Percentiles rank a stretch among this genome's conserved stretches.
Conservation (phyloP, 768 basidiomycete genomes). For the Russula ochroleuca region DNA sequence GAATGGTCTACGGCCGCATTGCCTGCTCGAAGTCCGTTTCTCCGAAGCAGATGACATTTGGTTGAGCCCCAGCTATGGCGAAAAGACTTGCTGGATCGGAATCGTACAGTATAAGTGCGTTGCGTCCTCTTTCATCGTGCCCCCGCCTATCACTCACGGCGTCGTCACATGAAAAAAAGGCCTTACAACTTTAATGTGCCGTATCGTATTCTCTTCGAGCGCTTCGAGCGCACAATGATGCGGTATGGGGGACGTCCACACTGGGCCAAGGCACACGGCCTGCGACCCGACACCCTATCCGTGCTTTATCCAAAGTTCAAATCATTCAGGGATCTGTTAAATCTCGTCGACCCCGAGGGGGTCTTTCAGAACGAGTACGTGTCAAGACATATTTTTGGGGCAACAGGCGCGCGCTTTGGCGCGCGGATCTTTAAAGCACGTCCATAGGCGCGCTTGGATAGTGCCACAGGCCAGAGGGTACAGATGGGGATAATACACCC, state of each 20-base stretch:
- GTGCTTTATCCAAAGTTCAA: conserved; percentile 76
- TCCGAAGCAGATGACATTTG: conserved; percentile 87
- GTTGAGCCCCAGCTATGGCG: conserved; percentile 83
- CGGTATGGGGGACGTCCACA: conserved; percentile 81
- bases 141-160: conserved; percentile 8
- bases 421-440: conserved; percentile 46
- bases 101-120: conserved; percentile 93
- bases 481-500: conserved; percentile 19
- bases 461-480: conserved; percentile 12
- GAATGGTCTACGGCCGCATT: conserved; percentile 80
- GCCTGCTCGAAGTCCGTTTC: conserved; percentile 89
- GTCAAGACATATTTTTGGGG: conserved; percentile 78
- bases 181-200: conserved; percentile 82
- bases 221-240: conserved; percentile 67
- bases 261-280: conserved; percentile 90
- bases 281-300: conserved; percentile 60
- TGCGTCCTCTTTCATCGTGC: conserved; percentile 8
- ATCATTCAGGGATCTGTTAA: conserved; percentile 64
- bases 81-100: conserved; percentile 90
- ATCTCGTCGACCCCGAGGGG: conserved; percentile 67
- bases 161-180: conserved; percentile 38
- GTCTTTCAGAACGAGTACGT: conserved; percentile 88
- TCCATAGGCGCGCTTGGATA: conserved; percentile 22
- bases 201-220: conserved; percentile 71
- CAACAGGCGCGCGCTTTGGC: conserved; percentile 38